Percentiles rank a stretch among this genome's conserved stretches.
These are phyloP conservation scores for Aspergillus intermedius DNA, from an alignment of 2,329 filamentous ascomycete genomes.

Conservation along the genomic window DNA sequence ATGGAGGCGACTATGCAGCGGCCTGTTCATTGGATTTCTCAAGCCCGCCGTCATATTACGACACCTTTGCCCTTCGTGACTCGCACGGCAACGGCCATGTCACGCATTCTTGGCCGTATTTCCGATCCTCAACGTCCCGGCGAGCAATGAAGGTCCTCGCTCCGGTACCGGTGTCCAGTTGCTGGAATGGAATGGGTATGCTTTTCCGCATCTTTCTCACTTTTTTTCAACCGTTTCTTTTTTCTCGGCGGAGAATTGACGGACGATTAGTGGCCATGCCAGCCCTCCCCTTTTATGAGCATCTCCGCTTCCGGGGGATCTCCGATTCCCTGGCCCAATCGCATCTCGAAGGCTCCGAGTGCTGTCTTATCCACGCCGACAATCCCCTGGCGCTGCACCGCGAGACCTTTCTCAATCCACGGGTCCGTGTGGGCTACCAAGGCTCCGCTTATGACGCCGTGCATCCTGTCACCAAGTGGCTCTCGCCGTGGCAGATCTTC, in stretches of 20 bases:
- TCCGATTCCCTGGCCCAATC: slow-evolving; percentile 46
- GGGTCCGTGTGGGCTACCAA: slow-evolving; percentile 62
- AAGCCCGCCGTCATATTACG: slow-evolving; percentile 62
- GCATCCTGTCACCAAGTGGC: slow-evolving; percentile 3
- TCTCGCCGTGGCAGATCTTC: neutral
- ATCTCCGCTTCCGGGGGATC: slow-evolving; percentile 46
- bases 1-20: slow-evolving; percentile 55
- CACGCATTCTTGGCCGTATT: slow-evolving; percentile 56
- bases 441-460: slow-evolving; percentile 47
- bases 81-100: slow-evolving; percentile 57
- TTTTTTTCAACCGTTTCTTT: slow-evolving; percentile 1
- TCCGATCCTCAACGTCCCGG: slow-evolving; percentile 44
- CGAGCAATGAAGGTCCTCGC: slow-evolving; percentile 46
- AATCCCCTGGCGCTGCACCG: slow-evolving; percentile 47
- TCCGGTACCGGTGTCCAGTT: slow-evolving; percentile 55
- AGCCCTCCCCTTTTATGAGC: slow-evolving; percentile 21
- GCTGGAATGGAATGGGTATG: slow-evolving; percentile 59
- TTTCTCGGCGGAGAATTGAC: neutral
- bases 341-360: slow-evolving; percentile 55
- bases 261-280: neutral
- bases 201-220: neutral
- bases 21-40: slow-evolving; percentile 67
- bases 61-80: slow-evolving; percentile 67
- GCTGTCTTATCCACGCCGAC: slow-evolving; percentile 61
- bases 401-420: slow-evolving; percentile 64